A percentile compares a stretch with the other conserved stretches of the same genome.
Conservation (phyloP, 1,139 yeast genomes). For the Taiozyma sp. region DNA sequence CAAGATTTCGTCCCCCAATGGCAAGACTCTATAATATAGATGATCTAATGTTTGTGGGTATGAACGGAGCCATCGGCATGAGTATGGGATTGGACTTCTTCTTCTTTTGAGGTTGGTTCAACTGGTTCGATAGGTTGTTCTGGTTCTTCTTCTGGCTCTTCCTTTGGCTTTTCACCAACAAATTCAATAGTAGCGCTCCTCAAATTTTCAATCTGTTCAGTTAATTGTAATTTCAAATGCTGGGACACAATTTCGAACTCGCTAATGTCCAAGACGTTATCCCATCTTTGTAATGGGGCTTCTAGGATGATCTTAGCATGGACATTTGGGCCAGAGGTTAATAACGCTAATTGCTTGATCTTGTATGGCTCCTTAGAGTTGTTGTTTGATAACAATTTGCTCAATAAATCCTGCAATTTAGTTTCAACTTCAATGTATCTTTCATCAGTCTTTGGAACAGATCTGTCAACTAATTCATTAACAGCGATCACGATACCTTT, state of each 20-base stretch:
- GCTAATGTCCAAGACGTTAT: conserved; percentile 36
- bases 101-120: conserved; percentile 4
- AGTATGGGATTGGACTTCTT: conserved; percentile 16
- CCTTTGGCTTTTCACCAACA: conserved; percentile 27
- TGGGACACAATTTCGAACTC: conserved; percentile 43
- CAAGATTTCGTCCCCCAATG: neutral
- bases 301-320: conserved; percentile 36
- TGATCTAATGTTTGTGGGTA: conserved; percentile 20
- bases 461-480: conserved; percentile 69
- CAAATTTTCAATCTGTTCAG: conserved; percentile 25
- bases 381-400: conserved; percentile 30
- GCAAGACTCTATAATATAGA: neutral
- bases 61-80: conserved; percentile 24
- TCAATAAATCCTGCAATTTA: conserved; percentile 31
- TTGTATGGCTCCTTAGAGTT: conserved; percentile 33
- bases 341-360: conserved; percentile 46
- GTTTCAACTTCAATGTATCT: conserved; percentile 36
- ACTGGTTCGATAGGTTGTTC: conserved; percentile 4
- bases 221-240: conserved; percentile 23
- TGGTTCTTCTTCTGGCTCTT: conserved; percentile 16
- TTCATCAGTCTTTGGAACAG: conserved; percentile 36
- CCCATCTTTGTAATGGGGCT: conserved; percentile 40
- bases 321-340: conserved; percentile 71
- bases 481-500: conserved; percentile 67
- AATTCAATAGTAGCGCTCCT: conserved; percentile 31